Evolutionary conservation across 768 basidiomycete genomes (phyloP).

Genomic region (Tulasnella sp.): DNA sequence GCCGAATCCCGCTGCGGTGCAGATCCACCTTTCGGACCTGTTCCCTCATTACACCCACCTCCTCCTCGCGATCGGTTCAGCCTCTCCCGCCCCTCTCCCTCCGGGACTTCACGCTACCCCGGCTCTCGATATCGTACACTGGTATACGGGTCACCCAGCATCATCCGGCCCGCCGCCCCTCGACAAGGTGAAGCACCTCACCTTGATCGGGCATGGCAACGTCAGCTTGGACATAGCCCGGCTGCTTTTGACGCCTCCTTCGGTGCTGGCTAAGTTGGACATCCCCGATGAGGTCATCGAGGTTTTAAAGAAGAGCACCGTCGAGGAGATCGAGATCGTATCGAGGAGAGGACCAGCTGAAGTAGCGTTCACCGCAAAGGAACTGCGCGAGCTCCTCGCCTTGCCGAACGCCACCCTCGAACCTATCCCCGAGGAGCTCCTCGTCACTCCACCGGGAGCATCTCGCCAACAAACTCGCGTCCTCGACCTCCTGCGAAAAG

Average conservation of each 20-base stretch:
- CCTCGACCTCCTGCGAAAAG: conserved; percentile 53
- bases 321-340: conserved; percentile 71
- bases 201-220: conserved; percentile 88
- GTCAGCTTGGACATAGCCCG: conserved; percentile 88
- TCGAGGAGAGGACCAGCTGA: conserved; percentile 80
- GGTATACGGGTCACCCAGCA: conserved; percentile 76
- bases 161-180: conserved; percentile 53
- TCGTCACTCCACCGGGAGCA: conserved; percentile 20
- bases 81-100: conserved; percentile 38
- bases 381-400: conserved; percentile 70
- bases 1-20: conserved; percentile 34
- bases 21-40: conserved; percentile 45
- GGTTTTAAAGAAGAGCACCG: conserved; percentile 45
- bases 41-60: conserved; percentile 71
- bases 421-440: conserved; percentile 42
- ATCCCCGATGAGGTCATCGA: conserved; percentile 65
- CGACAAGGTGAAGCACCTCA: conserved; percentile 54
- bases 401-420: conserved; percentile 56
- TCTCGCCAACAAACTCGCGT: conserved; percentile 57
- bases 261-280: conserved; percentile 57
- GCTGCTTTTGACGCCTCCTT: conserved; percentile 66
- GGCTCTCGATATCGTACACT: conserved; percentile 79
- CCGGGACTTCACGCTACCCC: conserved; percentile 34
- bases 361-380: conserved; percentile 86
- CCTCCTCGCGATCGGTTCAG: conserved; percentile 76